Conservation (phyloP, 306 rosid species). For the Vigna reflexopilosa region DNA sequence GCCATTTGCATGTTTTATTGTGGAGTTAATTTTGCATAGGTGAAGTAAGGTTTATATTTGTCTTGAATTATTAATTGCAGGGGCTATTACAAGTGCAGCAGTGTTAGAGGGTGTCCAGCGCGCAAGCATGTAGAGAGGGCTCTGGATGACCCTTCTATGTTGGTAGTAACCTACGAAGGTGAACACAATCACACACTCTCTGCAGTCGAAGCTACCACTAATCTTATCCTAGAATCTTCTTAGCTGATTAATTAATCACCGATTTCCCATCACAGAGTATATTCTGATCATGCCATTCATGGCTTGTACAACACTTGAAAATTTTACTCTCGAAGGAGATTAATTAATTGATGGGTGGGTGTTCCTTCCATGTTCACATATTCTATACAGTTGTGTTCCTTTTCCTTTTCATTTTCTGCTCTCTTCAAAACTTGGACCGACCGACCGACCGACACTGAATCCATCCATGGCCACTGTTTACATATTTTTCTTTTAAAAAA, state of each 20-base stretch:
- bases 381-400: conserved; percentile 35
- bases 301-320: conserved; percentile 42
- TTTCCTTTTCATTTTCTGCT: conserved; percentile 13
- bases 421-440: conserved; percentile 39
- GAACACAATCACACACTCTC: conserved; percentile 83
- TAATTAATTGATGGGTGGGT: conserved; percentile 50
- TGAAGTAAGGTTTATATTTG: conserved; percentile 4
- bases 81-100: conserved; percentile 93
- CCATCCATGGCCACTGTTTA: conserved; percentile 43
- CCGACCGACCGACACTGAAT: neutral
- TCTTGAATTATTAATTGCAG: conserved; percentile 47
- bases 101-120: conserved; percentile 91
- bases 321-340: conserved; percentile 58
- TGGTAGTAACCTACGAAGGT: conserved; percentile 85
- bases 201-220: conserved; percentile 63
- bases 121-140: conserved; percentile 92
- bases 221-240: conserved; percentile 78
- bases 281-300: conserved; percentile 19
- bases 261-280: neutral
- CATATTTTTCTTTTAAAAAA: neutral
- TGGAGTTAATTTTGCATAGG: neutral
- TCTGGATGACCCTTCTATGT: conserved; percentile 79
- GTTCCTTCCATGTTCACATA: conserved; percentile 38
- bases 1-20: neutral
- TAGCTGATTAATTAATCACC: neutral